Base-by-base conservation (phyloP, 2,329 filamentous ascomycete species). In the Allantophomopsis lycopodina region DNA sequence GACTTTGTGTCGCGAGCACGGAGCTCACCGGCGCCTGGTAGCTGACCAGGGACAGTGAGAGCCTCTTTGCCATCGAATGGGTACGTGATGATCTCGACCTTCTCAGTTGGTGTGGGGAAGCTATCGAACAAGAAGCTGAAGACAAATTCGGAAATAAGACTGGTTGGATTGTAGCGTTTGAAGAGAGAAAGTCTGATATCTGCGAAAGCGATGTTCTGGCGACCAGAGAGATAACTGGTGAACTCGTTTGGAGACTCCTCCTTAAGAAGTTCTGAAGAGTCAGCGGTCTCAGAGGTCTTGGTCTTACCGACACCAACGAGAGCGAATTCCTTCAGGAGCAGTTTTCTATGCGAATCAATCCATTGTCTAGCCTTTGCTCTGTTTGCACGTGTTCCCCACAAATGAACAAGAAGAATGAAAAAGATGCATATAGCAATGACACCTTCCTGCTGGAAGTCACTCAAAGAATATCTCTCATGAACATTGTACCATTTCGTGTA, bases 401-500 rank as follows among this genome's bases (percentile, higher is more conserved):
- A 62, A 58, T 96, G 88, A 46, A 94, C 65, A 33, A 79, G 57
- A 48, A 95, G 68, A 48, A 95, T 73, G 39, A 94, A 48, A 40
- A 79, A 55, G 50, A 95, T 75, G 54, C 87, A 68, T 28, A 74
- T 72, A 44, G 95, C 64, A 52, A 98, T 83, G 58, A 87, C 65
- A 43, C 83, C 81, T 65, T 98, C 91, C 53, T 80, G 73, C 63
- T 78, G 78, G 71, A 98, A 98, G 60, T 98, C 91, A 54, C 70
- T 71, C 44, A 80, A 65, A 18, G 78, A 78, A 54, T 88, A 79
- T 55, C 91, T 86, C 72, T 96, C 88, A 72, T 94, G 91, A 45
- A 96, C 69, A 41, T 87, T 86, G 66, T 96, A 98, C 91, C 91
- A 98, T 68, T 85, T 86, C 38, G 87, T 94, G 61, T 82, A 95